Evolutionary conservation across 2,329 filamentous ascomycete species (phyloP), one percentile per base, ranked within the genome.

Genomic region (Knufia petricola): DNA sequence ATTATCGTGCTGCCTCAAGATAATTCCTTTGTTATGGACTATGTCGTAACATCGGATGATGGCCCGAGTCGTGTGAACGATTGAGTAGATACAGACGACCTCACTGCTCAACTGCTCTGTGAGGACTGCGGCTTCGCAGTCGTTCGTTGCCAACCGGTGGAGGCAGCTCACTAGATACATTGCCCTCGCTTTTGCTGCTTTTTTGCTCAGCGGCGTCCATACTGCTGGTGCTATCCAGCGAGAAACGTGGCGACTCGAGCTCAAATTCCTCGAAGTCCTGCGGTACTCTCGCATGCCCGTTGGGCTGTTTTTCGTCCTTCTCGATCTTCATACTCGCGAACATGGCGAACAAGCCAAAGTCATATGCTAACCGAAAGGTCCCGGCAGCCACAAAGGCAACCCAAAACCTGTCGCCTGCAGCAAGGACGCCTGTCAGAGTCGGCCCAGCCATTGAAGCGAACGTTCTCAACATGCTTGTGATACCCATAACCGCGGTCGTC

Each of bases 401-500:
- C 77, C 78, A 80, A 58, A 81, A 81, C 8, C 64, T 63, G 10
- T 74, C 63, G 17, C 62, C 68, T 3, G 70, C 73, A 0, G 78
- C 78, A 12, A 82, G 61, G 0, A 73, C 53, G 0, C 78, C 78
- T 0, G 78, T 81, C 1, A 80, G 58, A 1, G 66, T 74, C 0
- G 78, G 78, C 0, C 78, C 71, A 0, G 69, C 61, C 50, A 69
- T 78, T 52, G 77, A 72, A 0, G 79, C 77, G 9, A 84, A 58
- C 0, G 79, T 84, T 4, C 79, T 69, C 23, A 83, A 51, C 59
- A 78, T 78, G 40, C 68, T 71, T 0, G 79, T 83, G 55, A 85
- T 80, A 10, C 81, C 81, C 78, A 84, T 81, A n/a, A 81, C 79
- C 0, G 79, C 81, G 0, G 81, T 85, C 1, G 81, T 69, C 62